Evolutionary conservation across 163 green algal species (phyloP).

Genomic region (Trebouxia gelatinosa): DNA sequence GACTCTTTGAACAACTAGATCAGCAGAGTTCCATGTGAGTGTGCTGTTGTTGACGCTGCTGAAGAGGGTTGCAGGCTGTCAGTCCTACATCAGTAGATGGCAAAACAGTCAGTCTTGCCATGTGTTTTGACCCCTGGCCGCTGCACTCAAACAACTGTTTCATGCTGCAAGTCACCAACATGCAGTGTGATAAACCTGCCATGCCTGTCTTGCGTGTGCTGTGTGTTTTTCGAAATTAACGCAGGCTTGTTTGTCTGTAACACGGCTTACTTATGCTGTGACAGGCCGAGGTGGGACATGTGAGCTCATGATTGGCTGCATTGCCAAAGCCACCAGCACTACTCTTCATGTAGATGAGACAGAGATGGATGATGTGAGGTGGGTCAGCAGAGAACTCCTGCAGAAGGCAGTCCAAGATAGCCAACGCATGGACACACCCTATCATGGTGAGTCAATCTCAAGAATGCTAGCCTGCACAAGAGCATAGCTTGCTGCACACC

Average conservation of each 20-base stretch:
- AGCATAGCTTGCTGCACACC: no score
- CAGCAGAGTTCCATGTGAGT: no score
- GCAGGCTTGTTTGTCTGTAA: not conserved
- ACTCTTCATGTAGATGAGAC: conserved; percentile 60
- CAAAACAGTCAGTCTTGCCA: not conserved
- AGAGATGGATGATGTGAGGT: conserved; percentile 82
- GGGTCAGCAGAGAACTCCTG: conserved; percentile 60
- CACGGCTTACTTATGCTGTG: not conserved
- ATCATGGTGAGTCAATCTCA: no score
- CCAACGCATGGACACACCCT: no score
- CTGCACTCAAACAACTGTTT: not conserved
- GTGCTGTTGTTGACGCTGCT: no score
- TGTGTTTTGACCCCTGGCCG: not conserved
- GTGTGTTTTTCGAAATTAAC: not conserved
- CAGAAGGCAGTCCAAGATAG: no score
- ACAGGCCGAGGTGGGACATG: conserved; percentile 61
- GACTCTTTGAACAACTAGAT: no score
- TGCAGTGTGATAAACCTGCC: not conserved
- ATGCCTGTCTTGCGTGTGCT: not conserved
- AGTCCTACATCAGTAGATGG: no score
- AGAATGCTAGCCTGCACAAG: no score
- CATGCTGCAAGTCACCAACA: not conserved
- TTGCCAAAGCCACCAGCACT: conserved; percentile 60
- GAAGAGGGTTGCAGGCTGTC: no score
- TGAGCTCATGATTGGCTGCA: conserved; percentile 88